These are phyloP conservation scores for Yamadazyma songkhlaensis DNA, from an alignment of 1,139 yeast genomes.

Conservation along the genomic window DNA sequence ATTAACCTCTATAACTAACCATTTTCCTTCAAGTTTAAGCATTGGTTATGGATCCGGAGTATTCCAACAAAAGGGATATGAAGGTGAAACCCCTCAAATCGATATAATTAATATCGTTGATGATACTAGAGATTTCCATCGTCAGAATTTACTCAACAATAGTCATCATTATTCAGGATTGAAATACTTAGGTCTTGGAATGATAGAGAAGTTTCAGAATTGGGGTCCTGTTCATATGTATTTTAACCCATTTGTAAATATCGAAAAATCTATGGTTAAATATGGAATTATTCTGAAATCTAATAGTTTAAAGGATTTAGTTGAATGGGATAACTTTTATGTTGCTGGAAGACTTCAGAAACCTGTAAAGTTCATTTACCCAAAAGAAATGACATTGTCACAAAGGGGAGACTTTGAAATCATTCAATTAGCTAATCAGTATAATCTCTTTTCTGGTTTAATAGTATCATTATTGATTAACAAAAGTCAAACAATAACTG, in stretches of 20 bases:
- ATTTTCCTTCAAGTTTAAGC: slow-evolving; percentile 1
- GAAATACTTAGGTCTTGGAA: slow-evolving; percentile 56
- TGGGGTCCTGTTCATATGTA: slow-evolving; percentile 84
- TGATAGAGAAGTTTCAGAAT: slow-evolving; percentile 59
- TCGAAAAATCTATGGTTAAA: slow-evolving; percentile 57
- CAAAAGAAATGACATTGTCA: too few relatives aligned
- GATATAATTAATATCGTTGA: slow-evolving; percentile 87
- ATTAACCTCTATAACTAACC: too few relatives aligned
- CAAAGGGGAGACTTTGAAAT: slow-evolving; percentile 9
- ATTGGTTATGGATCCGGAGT: slow-evolving; percentile 97
- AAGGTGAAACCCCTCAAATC: slow-evolving; percentile 49
- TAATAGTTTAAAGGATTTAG: slow-evolving; percentile 61
- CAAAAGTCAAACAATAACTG: slow-evolving; percentile 43
- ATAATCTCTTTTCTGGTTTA: slow-evolving; percentile 75
- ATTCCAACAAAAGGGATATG: slow-evolving; percentile 68
- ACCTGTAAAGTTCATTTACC: slow-evolving; percentile 77
- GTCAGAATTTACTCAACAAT: slow-evolving; percentile 59
- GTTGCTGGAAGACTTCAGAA: slow-evolving; percentile 92
- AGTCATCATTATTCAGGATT: slow-evolving; percentile 76
- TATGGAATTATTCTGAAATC: slow-evolving; percentile 80
- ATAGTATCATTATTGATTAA: slow-evolving; percentile 60
- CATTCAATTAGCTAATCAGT: slow-evolving; percentile 68
- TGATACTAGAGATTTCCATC: slow-evolving; percentile 73
- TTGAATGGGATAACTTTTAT: slow-evolving; percentile 82
- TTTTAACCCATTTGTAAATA: slow-evolving; percentile 82